Evolutionary conservation across 1,139 yeast genomes (phyloP).

Genomic region (Arxiozyma slooffiae): DNA sequence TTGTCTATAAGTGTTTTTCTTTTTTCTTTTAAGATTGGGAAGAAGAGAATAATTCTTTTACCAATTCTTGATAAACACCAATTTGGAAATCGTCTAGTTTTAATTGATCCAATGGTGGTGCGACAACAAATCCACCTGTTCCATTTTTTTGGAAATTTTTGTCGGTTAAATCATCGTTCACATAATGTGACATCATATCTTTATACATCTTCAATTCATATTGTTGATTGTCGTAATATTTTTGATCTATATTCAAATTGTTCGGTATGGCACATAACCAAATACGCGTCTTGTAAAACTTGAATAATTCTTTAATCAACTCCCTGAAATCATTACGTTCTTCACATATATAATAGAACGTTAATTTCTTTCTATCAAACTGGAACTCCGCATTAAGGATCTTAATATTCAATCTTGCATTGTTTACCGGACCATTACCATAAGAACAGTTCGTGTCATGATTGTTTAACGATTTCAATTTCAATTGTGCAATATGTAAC

Average conservation of each 20-base stretch:
- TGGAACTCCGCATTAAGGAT: constrained; percentile 81
- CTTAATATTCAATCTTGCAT: constrained; percentile 32
- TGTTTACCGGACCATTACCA: too few species aligned
- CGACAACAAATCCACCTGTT: constrained; percentile 18
- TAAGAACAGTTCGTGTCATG: too few species aligned
- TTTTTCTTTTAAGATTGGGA: too few species aligned
- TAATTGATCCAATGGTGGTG: constrained; percentile 25
- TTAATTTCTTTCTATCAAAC: constrained; percentile 86
- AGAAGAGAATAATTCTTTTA: constrained; percentile 22
- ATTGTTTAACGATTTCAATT: constrained; percentile 27
- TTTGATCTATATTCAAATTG: constrained; percentile 25
- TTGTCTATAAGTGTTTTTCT: too few species aligned
- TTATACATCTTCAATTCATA: constrained; percentile 27
- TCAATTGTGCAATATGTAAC: constrained; percentile 34
- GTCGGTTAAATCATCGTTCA: constrained; percentile 22
- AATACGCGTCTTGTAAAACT: constrained; percentile 88
- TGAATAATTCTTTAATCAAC: constrained; percentile 81
- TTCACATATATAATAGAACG: constrained; percentile 66
- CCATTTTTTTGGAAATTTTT: constrained; percentile 15
- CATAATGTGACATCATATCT: constrained; percentile 27
- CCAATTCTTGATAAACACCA: constrained; percentile 32
- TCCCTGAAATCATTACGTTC: constrained; percentile 88
- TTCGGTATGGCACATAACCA: constrained; percentile 85
- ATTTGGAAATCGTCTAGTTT: constrained; percentile 30
- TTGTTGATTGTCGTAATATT: constrained; percentile 25